Percentiles rank a stretch among this genome's conserved stretches.
Conservation (phyloP, 768 basidiomycete genomes). For the Sporobolomyces phaffii region DNA sequence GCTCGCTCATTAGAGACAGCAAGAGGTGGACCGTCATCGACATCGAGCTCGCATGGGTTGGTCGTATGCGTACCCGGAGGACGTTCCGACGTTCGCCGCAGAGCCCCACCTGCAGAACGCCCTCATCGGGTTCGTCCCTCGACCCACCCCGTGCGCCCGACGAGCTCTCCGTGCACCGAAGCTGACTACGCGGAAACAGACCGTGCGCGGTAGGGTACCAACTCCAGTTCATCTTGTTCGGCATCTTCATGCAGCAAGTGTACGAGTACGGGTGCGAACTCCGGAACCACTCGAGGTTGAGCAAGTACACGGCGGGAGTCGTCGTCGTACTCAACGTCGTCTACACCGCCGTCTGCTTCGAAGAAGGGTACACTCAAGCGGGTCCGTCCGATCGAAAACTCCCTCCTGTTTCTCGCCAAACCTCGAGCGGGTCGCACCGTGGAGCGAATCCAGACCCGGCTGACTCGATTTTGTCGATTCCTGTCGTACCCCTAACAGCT, state of each 20-base stretch:
- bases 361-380: not conserved
- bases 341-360: conserved; percentile 8
- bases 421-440: too few relatives aligned
- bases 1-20: not conserved
- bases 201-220: conserved; percentile 6
- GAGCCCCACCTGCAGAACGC: not conserved
- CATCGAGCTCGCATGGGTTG: too few relatives aligned
- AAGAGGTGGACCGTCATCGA: too few relatives aligned
- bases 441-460: too few relatives aligned
- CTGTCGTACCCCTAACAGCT: too few relatives aligned
- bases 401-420: not conserved
- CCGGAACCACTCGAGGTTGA: not conserved
- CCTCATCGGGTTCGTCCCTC: conserved; percentile 2
- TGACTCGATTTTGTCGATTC: too few relatives aligned
- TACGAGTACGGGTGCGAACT: not conserved
- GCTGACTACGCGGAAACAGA: not conserved
- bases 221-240: not conserved
- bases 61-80: not conserved
- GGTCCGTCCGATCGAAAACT: conserved; percentile 1
- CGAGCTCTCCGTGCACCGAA: not conserved
- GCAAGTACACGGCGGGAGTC: not conserved
- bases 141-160: not conserved
- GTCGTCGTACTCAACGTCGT: not conserved
- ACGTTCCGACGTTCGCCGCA: not conserved
- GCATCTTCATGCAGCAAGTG: not conserved